Evolutionary conservation across 441 rosid species (phyloP), one percentile per base, ranked within the genome.

Genomic region (Erysimum pusillum): DNA sequence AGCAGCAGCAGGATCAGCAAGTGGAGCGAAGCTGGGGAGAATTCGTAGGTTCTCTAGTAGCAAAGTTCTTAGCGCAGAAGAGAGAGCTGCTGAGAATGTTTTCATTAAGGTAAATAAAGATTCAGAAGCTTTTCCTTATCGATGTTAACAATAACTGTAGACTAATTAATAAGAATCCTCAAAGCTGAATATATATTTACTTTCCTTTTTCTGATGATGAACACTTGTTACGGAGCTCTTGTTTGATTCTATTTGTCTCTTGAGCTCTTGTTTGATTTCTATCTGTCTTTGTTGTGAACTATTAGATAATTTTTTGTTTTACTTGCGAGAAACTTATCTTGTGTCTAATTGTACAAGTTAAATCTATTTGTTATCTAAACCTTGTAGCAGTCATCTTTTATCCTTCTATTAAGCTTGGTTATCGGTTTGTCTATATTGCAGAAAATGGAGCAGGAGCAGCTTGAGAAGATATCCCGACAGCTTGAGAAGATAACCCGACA

Each of bases 361-460:
- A 28, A 28, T 38, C 22, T 18, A 13, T 67, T 18, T 42, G 7
- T 58, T 32, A 32, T 14, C 7, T 7, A 20, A 57, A 51, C 46
- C 39, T 28, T 60, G 34, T 67, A 13, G 14, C 46, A 76, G 12
- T 67, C 20, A 34, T 34, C 20, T 25, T 18, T 17, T 20, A 31
- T 39, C 0, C 4, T 28, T 15, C 4, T 54, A 36, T 39, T 9
- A 59, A 49, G 15, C 41, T 67, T 67, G 61, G 4, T 28, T 48
- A 48, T 67, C 22, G 2, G 45, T 51, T 38, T 10, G 28, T 15
- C 63, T 60, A 34, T 25, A 17, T 48, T 17, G 79, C 87, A 96
- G 99, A 96, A 93, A 90, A 88, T 71, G 73, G 99, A 96, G 87
- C 84, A 87, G 63, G 97, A 91, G 86, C 93, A 91, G 78, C 75